These are phyloP conservation scores for Lepidium didymum DNA, from an alignment of 345 rosid species.

Conservation along the genomic window DNA sequence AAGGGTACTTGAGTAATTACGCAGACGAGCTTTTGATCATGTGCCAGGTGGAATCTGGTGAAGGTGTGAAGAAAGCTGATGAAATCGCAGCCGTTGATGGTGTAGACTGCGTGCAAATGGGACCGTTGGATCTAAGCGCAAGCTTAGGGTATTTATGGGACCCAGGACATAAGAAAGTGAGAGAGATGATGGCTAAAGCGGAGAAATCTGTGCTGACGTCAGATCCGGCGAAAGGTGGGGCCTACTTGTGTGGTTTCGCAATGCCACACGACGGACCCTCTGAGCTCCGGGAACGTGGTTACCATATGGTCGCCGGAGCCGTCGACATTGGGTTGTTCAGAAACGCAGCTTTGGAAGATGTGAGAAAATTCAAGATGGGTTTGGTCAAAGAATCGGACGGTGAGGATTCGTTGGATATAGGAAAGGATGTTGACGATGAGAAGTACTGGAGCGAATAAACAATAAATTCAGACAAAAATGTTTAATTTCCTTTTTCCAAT, in stretches of 20 bases:
- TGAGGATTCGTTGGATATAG: constrained; percentile 26
- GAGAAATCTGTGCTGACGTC: constrained; percentile 61
- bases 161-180: constrained; percentile 85
- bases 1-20: constrained; percentile 64
- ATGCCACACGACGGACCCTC: constrained; percentile 64
- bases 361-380: constrained; percentile 59
- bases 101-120: constrained; percentile 91
- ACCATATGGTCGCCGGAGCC: constrained; percentile 66
- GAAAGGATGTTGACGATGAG: constrained; percentile 31
- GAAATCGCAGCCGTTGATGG: constrained; percentile 82
- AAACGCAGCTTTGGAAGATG: constrained; percentile 67
- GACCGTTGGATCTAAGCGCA: constrained; percentile 88
- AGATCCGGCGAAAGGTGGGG: constrained; percentile 38
- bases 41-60: constrained; percentile 88
- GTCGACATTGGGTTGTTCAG: constrained; percentile 74
- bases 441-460: constrained; percentile 37
- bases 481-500: background rate
- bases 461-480: background rate
- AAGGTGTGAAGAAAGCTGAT: constrained; percentile 54
- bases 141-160: constrained; percentile 89
- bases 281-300: constrained; percentile 53
- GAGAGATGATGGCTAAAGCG: constrained; percentile 52
- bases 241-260: constrained; percentile 61
- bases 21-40: constrained; percentile 63
- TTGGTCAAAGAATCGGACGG: constrained; percentile 28